These are phyloP conservation scores for Arthrobotrys entomopaga DNA, from an alignment of 2,329 filamentous ascomycete genomes.

Conservation along the genomic window DNA sequence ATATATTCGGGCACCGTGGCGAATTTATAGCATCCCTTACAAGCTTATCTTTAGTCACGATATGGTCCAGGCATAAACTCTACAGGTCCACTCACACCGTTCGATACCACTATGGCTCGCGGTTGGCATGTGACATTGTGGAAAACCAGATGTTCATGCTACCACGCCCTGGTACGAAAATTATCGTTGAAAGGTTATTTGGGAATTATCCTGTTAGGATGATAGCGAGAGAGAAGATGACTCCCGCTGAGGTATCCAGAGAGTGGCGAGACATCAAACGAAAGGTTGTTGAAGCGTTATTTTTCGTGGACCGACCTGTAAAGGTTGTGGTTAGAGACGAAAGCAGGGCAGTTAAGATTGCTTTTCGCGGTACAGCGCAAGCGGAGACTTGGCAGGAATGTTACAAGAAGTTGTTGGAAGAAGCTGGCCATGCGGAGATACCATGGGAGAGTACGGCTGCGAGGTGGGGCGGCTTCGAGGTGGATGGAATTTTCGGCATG, in stretches of 20 bases:
- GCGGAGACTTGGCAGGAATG: background rate
- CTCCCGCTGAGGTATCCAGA: conserved; percentile 45
- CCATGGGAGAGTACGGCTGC: conserved; percentile 26
- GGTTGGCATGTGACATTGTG: conserved; percentile 40
- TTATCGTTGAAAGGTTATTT: conserved; percentile 57
- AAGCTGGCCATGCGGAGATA: conserved; percentile 18
- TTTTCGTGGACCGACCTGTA: background rate
- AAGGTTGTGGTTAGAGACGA: conserved; percentile 56
- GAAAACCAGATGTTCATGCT: conserved; percentile 70
- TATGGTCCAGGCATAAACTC: conserved; percentile 76
- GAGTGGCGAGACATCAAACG: conserved; percentile 56
- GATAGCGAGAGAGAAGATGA: conserved; percentile 52
- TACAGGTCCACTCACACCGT: conserved; percentile 65
- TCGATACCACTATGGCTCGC: conserved; percentile 56
- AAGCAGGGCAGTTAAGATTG: conserved; percentile 29
- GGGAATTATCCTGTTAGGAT: conserved; percentile 58
- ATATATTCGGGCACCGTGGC: conserved; percentile 67
- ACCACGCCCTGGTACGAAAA: conserved; percentile 59
- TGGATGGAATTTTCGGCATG: conserved; percentile 26
- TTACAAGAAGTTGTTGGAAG: conserved; percentile 17
- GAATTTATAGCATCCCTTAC: conserved; percentile 74
- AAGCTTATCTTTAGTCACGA: conserved; percentile 77
- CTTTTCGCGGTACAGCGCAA: conserved; percentile 1
- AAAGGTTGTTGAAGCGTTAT: conserved; percentile 50
- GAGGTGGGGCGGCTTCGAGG: conserved; percentile 16